Percentiles rank a stretch among this genome's conserved stretches.
Evolutionary conservation across 164 flowering plant species (phyloP).

Genomic region (Cinnamomum chago): DNA sequence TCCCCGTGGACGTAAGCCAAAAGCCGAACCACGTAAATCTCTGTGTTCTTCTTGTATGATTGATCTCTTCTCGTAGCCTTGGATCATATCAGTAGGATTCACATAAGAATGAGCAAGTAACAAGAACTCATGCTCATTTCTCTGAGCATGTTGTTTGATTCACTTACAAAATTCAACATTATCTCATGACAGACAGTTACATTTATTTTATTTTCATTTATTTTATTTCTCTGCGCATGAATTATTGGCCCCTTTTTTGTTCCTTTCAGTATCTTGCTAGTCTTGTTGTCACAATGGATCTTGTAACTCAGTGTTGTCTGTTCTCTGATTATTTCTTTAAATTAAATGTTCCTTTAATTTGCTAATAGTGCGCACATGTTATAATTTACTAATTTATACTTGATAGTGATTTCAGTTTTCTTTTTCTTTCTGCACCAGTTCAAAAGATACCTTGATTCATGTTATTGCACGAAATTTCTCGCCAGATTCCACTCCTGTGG

Average conservation of each 20-base stretch:
- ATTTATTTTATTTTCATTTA: too few species aligned
- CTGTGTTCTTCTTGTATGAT: too few species aligned
- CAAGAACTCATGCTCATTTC: too few species aligned
- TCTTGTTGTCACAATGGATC: not conserved
- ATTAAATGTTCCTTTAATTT: not conserved
- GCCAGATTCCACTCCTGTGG: slow-evolving; percentile 70
- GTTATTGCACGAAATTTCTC: slow-evolving; percentile 84
- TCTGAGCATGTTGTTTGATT: too few species aligned
- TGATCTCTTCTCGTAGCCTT: too few species aligned
- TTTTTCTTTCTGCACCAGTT: slow-evolving; percentile 34
- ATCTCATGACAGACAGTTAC: too few species aligned
- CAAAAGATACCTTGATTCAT: slow-evolving; percentile 94
- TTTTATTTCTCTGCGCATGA: not conserved
- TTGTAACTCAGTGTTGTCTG: not conserved
- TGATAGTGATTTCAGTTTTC: not conserved
- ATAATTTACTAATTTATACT: not conserved
- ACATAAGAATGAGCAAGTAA: too few species aligned
- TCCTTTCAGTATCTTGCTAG: slow-evolving; percentile 6
- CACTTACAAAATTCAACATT: too few species aligned
- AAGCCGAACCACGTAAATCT: too few species aligned
- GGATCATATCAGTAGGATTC: too few species aligned
- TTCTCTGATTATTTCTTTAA: not conserved
- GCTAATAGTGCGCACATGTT: not conserved
- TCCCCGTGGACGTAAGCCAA: too few species aligned
- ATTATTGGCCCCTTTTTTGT: not conserved